A percentile compares a stretch with the other conserved stretches of the same genome.
phyloP scores from a whole-genome alignment of 208 protist species.

The Willaertia magna region DNA sequence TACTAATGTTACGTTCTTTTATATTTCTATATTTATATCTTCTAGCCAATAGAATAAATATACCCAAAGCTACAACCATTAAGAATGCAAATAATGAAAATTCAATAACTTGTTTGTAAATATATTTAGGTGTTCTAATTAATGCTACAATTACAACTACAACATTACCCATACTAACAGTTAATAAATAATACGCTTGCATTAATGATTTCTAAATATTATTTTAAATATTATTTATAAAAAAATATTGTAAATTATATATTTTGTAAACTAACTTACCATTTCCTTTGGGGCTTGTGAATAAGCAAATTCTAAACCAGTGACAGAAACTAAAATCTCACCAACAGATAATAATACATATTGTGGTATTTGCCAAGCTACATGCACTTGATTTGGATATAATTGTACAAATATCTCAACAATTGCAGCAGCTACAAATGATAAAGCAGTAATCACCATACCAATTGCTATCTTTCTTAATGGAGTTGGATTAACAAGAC shows the following conservation, averaged over 20 bases:
- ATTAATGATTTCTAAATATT: not conserved
- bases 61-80: slow-evolving; percentile 19
- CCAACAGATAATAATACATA: slow-evolving; percentile 27
- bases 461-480: slow-evolving; percentile 28
- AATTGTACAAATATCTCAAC: slow-evolving; percentile 22
- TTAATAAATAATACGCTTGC: slow-evolving; percentile 8
- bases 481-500: slow-evolving; percentile 24
- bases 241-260: no score
- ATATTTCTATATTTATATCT: slow-evolving; percentile 28
- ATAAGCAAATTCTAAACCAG: not conserved
- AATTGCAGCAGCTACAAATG: slow-evolving; percentile 31
- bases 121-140: not conserved
- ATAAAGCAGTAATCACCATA: slow-evolving; percentile 27
- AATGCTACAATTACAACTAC: slow-evolving; percentile 33
- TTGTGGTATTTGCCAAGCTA: slow-evolving; percentile 36
- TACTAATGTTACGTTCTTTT: no score
- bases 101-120: slow-evolving; percentile 14
- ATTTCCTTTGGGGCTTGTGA: slow-evolving; percentile 2
- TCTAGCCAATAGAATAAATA: slow-evolving; percentile 26
- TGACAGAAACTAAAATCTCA: slow-evolving; percentile 40
- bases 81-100: slow-evolving; percentile 39
- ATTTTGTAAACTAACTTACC: no score
- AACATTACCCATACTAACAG: slow-evolving; percentile 31
- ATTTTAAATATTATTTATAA: no score
- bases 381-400: slow-evolving; percentile 7